These are phyloP conservation scores for Myriosclerotinia duriaeana DNA, from an alignment of 2,329 filamentous ascomycete species.

Conservation along the genomic window DNA sequence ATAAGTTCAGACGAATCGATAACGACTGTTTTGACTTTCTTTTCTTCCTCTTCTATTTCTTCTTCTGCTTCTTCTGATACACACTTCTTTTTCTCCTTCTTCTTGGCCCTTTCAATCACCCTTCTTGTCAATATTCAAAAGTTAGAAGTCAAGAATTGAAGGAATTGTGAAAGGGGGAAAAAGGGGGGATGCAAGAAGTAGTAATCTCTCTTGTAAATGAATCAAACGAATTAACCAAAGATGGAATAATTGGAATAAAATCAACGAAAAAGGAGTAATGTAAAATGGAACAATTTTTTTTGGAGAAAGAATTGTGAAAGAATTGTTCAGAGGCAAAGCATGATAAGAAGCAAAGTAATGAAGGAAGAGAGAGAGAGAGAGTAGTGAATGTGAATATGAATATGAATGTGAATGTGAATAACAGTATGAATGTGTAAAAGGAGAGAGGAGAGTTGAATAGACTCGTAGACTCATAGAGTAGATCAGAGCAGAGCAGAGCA, in stretches of 20 bases:
- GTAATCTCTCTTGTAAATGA: not conserved
- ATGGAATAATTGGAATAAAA: slow-evolving; percentile 20
- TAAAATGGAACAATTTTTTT: slow-evolving; percentile 2
- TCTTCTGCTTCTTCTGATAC: not conserved
- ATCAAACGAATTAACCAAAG: slow-evolving; percentile 22
- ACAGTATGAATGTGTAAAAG: not conserved
- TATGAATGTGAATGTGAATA: not conserved
- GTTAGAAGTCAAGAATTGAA: not conserved
- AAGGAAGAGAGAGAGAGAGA: not conserved
- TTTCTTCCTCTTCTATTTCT: not conserved
- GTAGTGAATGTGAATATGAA: not conserved
- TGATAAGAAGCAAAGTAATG: slow-evolving; percentile 4
- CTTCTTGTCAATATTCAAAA: not conserved
- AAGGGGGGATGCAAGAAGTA: not conserved
- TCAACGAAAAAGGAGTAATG: slow-evolving; percentile 11
- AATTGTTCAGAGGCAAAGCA: not conserved
- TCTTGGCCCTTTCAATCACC: not conserved
- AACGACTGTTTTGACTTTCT: slow-evolving; percentile 7
- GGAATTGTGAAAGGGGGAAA: slow-evolving; percentile 13
- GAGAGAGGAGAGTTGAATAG: not conserved
- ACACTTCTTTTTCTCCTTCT: not conserved
- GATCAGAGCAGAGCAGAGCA: too few relatives aligned
- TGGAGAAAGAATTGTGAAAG: slow-evolving; percentile 4
- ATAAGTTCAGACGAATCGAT: slow-evolving; percentile 5
- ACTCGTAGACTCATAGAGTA: too few relatives aligned